phyloP scores from a whole-genome alignment of 1,139 yeast species.

The Groenewaldozyma sp. region DNA sequence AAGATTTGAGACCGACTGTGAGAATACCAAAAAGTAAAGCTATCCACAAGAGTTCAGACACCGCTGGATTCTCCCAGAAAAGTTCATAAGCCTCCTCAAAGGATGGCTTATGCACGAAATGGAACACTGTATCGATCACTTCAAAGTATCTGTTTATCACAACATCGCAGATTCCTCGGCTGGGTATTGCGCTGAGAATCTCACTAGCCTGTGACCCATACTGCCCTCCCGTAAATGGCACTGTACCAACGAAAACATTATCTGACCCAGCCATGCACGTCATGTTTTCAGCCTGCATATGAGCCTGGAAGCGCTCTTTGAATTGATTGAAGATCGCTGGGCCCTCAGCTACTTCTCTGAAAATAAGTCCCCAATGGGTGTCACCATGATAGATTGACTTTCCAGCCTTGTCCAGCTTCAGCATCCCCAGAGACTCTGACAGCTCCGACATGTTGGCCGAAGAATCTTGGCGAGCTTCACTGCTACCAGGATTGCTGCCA shows the following conservation, averaged over 20 bases:
- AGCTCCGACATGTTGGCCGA: slow-evolving; percentile 16
- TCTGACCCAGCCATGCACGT: slow-evolving; percentile 1
- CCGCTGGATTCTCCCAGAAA: slow-evolving; percentile 26
- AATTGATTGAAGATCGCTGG: slow-evolving; percentile 21
- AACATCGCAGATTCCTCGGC: slow-evolving; percentile 20
- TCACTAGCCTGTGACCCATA: slow-evolving; percentile 12
- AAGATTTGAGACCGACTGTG: slow-evolving; percentile 24
- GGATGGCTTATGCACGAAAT: slow-evolving; percentile 25
- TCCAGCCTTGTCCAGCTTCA: slow-evolving; percentile 28
- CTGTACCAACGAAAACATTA: slow-evolving; percentile 1
- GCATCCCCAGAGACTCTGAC: slow-evolving; percentile 29
- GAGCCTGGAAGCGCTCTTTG: slow-evolving; percentile 4
- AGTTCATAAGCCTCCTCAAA: slow-evolving; percentile 23
- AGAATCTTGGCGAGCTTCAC: no score
- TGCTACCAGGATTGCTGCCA: neutral
- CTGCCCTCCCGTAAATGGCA: slow-evolving; percentile 3
- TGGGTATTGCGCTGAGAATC: slow-evolving; percentile 23
- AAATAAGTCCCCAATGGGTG: slow-evolving; percentile 29
- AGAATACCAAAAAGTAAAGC: slow-evolving; percentile 26
- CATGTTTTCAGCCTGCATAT: slow-evolving; percentile 1
- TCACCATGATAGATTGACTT: slow-evolving; percentile 31
- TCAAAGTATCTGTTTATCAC: slow-evolving; percentile 25
- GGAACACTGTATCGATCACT: slow-evolving; percentile 21
- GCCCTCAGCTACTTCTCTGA: slow-evolving; percentile 26
- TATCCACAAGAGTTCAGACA: slow-evolving; percentile 26